Conservation (phyloP, 108 stramenopile species). For the Cyclotella kingstonii region DNA sequence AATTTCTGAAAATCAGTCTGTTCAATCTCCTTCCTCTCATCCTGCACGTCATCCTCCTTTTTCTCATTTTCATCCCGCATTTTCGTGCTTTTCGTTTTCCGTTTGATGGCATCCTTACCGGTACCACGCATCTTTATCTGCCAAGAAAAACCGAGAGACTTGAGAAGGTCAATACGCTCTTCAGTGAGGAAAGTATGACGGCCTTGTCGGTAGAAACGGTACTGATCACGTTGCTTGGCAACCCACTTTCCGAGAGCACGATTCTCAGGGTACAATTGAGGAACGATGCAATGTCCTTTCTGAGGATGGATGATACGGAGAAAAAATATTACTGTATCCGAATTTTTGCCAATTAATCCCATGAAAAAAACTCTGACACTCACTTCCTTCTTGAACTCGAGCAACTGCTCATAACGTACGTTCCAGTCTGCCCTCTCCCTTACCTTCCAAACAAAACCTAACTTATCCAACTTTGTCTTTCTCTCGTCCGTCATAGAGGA, state of each 20-base stretch:
- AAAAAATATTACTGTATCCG: not conserved
- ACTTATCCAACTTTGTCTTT: slow-evolving; percentile 49
- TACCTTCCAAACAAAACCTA: slow-evolving; percentile 77
- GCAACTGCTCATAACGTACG: slow-evolving; percentile 55
- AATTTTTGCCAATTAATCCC: no score
- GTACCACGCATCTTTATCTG: slow-evolving; percentile 30
- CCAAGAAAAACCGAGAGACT: slow-evolving; percentile 65
- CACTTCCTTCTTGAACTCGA: slow-evolving; percentile 58
- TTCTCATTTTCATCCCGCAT: not conserved
- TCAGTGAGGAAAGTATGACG: slow-evolving; percentile 75
- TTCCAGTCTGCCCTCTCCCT: slow-evolving; percentile 71
- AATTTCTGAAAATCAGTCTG: no score
- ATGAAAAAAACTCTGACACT: not conserved
- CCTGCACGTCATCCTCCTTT: not conserved
- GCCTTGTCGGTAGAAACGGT: slow-evolving; percentile 51
- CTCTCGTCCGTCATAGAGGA: slow-evolving; percentile 61
- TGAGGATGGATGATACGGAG: not conserved
- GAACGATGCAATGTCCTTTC: slow-evolving; percentile 53
- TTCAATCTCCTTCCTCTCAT: not conserved
- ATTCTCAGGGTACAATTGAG: slow-evolving; percentile 52
- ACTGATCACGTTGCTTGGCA: slow-evolving; percentile 76
- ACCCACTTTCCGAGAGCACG: slow-evolving; percentile 77
- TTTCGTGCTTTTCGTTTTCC: slow-evolving; percentile 4
- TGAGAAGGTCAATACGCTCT: slow-evolving; percentile 67
- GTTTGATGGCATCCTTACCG: not conserved